Evolutionary conservation across 2,329 filamentous ascomycete genomes (phyloP).

Genomic region (Botrytis elliptica): DNA sequence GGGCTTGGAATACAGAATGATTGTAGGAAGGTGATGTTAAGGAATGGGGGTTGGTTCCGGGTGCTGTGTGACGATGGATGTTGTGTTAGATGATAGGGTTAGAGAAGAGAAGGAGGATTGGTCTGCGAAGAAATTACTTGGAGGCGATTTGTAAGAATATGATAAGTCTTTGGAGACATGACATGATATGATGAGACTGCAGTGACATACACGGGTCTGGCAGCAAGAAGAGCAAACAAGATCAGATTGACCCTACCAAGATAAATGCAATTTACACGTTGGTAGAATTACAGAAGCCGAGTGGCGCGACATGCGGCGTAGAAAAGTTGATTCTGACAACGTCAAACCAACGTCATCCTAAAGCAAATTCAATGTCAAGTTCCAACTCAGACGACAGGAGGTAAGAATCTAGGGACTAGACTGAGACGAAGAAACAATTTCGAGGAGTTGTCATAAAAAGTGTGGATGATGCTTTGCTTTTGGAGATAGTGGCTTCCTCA

Average conservation of each 20-base stretch:
- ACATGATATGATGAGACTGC: not conserved
- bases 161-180: not conserved
- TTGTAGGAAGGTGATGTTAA: no score
- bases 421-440: not conserved
- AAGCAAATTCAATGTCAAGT: not conserved
- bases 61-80: not conserved
- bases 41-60: no score
- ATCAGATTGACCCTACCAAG: not conserved
- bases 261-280: not conserved
- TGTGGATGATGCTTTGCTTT: not conserved
- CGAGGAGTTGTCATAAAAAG: not conserved
- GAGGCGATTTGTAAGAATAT: not conserved
- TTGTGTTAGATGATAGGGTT: not conserved
- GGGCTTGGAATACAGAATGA: not conserved
- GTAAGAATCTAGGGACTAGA: not conserved
- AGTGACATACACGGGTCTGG: not conserved
- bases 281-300: not conserved
- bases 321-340: constrained; percentile 1
- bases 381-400: not conserved
- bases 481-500: not conserved
- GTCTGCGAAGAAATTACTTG: not conserved
- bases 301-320: not conserved
- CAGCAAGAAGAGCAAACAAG: not conserved
- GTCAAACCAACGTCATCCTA: not conserved
- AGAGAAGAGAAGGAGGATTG: not conserved